Evolutionary conservation across 2,329 filamentous ascomycete species (phyloP).

Genomic region (Clarireedia hainanense): DNA sequence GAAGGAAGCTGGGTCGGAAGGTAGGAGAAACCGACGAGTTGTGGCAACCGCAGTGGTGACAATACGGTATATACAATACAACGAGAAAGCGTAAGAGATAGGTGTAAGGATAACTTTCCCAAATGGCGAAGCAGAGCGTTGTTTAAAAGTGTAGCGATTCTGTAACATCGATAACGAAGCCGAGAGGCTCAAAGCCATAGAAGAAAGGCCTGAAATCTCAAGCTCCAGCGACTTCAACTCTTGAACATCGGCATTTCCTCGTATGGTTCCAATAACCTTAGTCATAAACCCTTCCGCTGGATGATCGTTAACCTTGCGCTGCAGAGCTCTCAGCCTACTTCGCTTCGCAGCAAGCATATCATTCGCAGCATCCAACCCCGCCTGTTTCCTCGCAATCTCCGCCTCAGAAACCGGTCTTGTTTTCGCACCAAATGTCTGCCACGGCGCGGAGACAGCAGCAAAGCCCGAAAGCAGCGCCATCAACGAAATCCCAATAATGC

Average conservation of each 20-base stretch:
- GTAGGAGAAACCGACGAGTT: conserved; percentile 44
- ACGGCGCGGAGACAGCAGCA: conserved; percentile 78
- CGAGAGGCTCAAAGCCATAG: conserved; percentile 67
- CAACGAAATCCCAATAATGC: conserved; percentile 75
- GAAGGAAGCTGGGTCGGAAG: conserved; percentile 31
- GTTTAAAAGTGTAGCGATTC: conserved; percentile 53
- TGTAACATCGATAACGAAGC: conserved; percentile 57
- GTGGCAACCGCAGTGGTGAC: conserved; percentile 62
- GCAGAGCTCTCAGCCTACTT: conserved; percentile 61
- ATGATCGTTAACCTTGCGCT: conserved; percentile 50
- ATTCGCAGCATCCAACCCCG: conserved; percentile 67
- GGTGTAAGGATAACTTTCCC: conserved; percentile 57
- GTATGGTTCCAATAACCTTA: conserved; percentile 64
- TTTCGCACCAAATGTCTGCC: conserved; percentile 70
- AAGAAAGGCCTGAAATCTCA: conserved; percentile 71
- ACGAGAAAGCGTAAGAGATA: conserved; percentile 60
- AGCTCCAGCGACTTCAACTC: conserved; percentile 58
- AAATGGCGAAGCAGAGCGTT: conserved; percentile 56
- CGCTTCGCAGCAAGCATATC: conserved; percentile 74
- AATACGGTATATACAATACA: conserved; percentile 82
- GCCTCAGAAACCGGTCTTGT: conserved; percentile 60
- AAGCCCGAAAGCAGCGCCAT: conserved; percentile 89
- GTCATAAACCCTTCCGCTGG: conserved; percentile 54
- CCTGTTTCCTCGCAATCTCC: conserved; percentile 69
- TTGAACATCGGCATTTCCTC: conserved; percentile 50